These are phyloP conservation scores for Pseudogymnoascus sp. DNA, from an alignment of 2,329 filamentous ascomycete species.

Conservation along the genomic window DNA sequence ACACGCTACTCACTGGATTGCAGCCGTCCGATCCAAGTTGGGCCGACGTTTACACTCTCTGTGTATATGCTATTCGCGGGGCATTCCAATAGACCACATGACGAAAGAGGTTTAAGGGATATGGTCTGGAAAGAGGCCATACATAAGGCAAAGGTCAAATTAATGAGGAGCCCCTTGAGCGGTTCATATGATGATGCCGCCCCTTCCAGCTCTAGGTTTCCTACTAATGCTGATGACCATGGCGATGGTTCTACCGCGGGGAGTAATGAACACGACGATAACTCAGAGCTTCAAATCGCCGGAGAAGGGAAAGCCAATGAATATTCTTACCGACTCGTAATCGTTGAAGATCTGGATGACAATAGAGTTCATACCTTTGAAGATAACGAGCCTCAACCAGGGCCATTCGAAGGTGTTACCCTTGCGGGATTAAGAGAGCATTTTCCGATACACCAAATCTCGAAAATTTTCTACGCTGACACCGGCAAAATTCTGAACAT, in stretches of 20 bases:
- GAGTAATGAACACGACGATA: background rate
- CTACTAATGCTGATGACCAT: conserved; percentile 22
- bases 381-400: conserved; percentile 43
- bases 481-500: conserved; percentile 68
- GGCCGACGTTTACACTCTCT: conserved; percentile 75
- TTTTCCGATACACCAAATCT: conserved; percentile 62
- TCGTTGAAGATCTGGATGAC: conserved; percentile 64
- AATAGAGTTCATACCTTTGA: conserved; percentile 59
- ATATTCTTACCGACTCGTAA: conserved; percentile 59
- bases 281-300: conserved; percentile 14
- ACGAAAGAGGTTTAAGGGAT: conserved; percentile 22
- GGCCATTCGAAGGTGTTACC: conserved; percentile 50
- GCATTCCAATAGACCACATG: conserved; percentile 47
- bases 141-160: conserved; percentile 79
- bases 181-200: background rate
- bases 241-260: conserved; percentile 16
- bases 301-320: conserved; percentile 35
- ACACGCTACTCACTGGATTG: conserved; percentile 65
- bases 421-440: conserved; percentile 57
- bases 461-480: conserved; percentile 70
- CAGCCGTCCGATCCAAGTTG: conserved; percentile 64
- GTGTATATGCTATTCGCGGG: conserved; percentile 92
- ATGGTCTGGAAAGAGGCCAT: conserved; percentile 92
- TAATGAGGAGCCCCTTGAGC: conserved; percentile 33
- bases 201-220: background rate